phyloP scores from a whole-genome alignment of 768 basidiomycete genomes.

The Hericium rajendrae region DNA sequence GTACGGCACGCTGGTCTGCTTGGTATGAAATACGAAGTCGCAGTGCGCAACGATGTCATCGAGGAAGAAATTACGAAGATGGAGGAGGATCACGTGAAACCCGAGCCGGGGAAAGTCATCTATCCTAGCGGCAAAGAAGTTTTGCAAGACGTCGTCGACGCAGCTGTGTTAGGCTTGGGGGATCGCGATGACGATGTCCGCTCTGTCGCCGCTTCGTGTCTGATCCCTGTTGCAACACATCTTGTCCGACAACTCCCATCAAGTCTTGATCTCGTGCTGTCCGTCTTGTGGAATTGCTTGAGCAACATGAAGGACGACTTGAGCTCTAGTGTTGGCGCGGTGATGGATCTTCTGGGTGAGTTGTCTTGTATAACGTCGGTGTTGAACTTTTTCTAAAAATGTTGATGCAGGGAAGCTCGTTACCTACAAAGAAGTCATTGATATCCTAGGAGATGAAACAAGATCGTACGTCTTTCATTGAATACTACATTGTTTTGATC shows the following conservation, averaged over 20 bases:
- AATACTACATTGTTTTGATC: constrained; percentile 1
- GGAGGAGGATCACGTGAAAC: constrained; percentile 8
- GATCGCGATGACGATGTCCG: constrained; percentile 96
- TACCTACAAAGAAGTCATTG: constrained; percentile 66
- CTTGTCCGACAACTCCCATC: constrained; percentile 70
- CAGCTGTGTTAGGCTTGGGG: constrained; percentile 80
- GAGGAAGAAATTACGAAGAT: constrained; percentile 22
- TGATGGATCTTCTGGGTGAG: constrained; percentile 94
- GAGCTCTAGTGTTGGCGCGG: constrained; percentile 90
- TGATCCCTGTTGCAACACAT: constrained; percentile 77
- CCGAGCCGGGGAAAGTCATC: not conserved
- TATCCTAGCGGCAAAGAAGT: constrained; percentile 38
- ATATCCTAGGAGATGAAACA: constrained; percentile 57
- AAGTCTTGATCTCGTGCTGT: constrained; percentile 61
- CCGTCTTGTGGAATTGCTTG: constrained; percentile 86
- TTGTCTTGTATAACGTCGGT: constrained; percentile 1
- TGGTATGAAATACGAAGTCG: constrained; percentile 97
- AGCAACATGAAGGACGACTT: constrained; percentile 93
- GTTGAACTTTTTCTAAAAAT: not conserved
- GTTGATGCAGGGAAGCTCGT: constrained; percentile 63
- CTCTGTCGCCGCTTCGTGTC: constrained; percentile 85
- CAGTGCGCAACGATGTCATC: constrained; percentile 82
- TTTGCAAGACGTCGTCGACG: constrained; percentile 77
- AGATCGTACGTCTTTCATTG: constrained; percentile 48
- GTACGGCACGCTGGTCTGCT: constrained; percentile 95